A percentile compares a stretch with the other conserved stretches of the same genome.
Evolutionary conservation across 2,329 filamentous ascomycete species (phyloP).

Genomic region (Sporothrix inflata): DNA sequence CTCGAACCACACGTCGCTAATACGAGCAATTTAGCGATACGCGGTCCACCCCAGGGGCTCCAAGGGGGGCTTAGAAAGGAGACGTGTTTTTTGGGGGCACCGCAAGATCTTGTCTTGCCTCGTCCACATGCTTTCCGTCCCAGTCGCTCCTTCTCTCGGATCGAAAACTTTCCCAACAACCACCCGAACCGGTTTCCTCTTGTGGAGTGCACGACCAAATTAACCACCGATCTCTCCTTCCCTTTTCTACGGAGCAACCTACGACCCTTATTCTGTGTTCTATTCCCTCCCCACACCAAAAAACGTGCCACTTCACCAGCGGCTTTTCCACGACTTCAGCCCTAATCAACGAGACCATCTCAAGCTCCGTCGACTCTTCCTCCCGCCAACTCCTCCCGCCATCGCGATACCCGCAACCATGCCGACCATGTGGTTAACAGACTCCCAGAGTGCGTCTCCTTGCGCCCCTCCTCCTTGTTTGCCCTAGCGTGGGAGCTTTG

Average conservation of each 20-base stretch:
- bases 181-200: neutral
- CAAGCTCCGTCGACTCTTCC: neutral
- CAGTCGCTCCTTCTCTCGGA: slow-evolving; percentile 15
- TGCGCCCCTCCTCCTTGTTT: neutral
- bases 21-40: slow-evolving; percentile 25
- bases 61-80: slow-evolving; percentile 27
- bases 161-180: neutral
- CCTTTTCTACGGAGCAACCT: neutral
- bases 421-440: slow-evolving; percentile 95
- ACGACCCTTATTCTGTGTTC: slow-evolving; percentile 19
- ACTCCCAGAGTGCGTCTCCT: slow-evolving; percentile 81
- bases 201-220: slow-evolving; percentile 1
- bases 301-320: slow-evolving; percentile 1
- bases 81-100: slow-evolving; percentile 32
- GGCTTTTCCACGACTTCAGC: neutral
- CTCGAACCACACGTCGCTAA: neutral
- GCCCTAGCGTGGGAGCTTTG: neutral
- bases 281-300: slow-evolving; percentile 17
- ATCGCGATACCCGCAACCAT: slow-evolving; percentile 46
- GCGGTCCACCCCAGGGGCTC: slow-evolving; percentile 21
- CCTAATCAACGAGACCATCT: neutral
- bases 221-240: slow-evolving; percentile 11
- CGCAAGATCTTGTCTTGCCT: slow-evolving; percentile 6
- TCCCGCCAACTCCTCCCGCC: neutral
- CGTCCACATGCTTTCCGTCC: neutral